Evolutionary conservation across 148 eudicot genomes (phyloP).

Genomic region (Pharnaceum exiguum): DNA sequence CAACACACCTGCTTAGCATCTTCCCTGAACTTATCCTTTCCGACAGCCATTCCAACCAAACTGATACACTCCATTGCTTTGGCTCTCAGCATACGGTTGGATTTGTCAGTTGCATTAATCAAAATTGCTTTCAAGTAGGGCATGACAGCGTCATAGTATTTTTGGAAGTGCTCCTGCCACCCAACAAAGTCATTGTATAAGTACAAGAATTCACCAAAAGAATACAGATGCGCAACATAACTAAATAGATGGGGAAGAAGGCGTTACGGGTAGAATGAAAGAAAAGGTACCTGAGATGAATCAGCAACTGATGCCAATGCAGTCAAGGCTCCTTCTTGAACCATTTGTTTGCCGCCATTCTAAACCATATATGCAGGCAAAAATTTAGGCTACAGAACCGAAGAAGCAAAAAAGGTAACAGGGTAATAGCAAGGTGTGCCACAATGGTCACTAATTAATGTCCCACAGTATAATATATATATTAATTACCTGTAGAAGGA

Average conservation of each 20-base stretch:
- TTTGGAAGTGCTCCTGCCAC: slow-evolving; percentile 88
- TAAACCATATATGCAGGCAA: slow-evolving; percentile 23
- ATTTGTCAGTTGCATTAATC: slow-evolving; percentile 82
- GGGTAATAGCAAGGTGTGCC: background rate
- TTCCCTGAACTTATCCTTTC: slow-evolving; percentile 97
- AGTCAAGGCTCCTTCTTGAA: slow-evolving; percentile 95
- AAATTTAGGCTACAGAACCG: background rate
- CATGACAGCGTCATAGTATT: slow-evolving; percentile 91
- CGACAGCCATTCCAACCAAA: slow-evolving; percentile 99
- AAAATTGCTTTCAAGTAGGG: slow-evolving; percentile 83
- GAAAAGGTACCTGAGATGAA: slow-evolving; percentile 67
- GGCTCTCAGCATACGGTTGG: slow-evolving; percentile 92
- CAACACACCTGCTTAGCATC: slow-evolving; percentile 93
- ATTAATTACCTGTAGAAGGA: slow-evolving; percentile 64
- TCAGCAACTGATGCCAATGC: slow-evolving; percentile 97
- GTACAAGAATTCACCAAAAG: background rate
- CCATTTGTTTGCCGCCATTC: slow-evolving; percentile 97
- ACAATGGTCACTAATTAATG: background rate
- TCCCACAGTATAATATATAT: background rate
- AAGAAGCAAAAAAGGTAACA: background rate
- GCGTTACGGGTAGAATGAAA: no score
- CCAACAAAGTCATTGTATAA: slow-evolving; percentile 15
- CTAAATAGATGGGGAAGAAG: no score
- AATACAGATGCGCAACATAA: background rate
- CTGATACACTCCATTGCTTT: slow-evolving; percentile 98